phyloP scores from a whole-genome alignment of 164 flowering plant genomes.

The Chloranthus sessilifolius region DNA sequence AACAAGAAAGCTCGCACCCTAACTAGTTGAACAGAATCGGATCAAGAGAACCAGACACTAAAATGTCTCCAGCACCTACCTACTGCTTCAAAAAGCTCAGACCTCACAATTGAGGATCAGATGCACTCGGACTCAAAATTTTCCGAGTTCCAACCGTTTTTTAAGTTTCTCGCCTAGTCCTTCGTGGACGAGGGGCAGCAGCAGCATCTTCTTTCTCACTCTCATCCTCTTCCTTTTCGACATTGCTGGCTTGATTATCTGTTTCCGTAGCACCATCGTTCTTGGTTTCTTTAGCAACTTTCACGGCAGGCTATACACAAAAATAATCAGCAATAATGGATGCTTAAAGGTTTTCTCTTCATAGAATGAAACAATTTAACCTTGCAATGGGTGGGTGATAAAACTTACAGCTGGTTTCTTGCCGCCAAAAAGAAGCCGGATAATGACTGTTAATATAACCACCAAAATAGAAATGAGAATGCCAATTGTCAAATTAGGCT shows the following conservation, averaged over 20 bases:
- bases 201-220: slow-evolving; percentile 31
- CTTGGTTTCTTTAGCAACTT: slow-evolving; percentile 12
- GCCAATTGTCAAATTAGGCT: slow-evolving; percentile 75
- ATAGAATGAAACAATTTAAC: too few species aligned
- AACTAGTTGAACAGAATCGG: too few species aligned
- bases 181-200: slow-evolving; percentile 51
- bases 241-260: slow-evolving; percentile 25
- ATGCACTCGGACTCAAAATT: too few species aligned
- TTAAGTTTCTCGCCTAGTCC: slow-evolving; percentile 42
- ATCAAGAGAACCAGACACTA: too few species aligned
- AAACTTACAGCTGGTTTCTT: slow-evolving; percentile 59
- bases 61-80: too few species aligned
- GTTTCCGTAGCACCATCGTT: slow-evolving; percentile 16
- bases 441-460: slow-evolving; percentile 41
- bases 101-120: too few species aligned
- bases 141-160: slow-evolving; percentile 8
- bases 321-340: background rate
- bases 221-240: slow-evolving; percentile 39
- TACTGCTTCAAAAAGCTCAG: too few species aligned
- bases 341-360: too few species aligned
- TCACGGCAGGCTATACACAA: slow-evolving; percentile 18
- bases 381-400: too few species aligned
- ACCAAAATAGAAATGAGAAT: slow-evolving; percentile 48
- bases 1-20: too few species aligned
- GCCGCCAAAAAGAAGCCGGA: slow-evolving; percentile 71